phyloP scores from a whole-genome alignment of 768 basidiomycete species.

The Lactifluus piperatus region DNA sequence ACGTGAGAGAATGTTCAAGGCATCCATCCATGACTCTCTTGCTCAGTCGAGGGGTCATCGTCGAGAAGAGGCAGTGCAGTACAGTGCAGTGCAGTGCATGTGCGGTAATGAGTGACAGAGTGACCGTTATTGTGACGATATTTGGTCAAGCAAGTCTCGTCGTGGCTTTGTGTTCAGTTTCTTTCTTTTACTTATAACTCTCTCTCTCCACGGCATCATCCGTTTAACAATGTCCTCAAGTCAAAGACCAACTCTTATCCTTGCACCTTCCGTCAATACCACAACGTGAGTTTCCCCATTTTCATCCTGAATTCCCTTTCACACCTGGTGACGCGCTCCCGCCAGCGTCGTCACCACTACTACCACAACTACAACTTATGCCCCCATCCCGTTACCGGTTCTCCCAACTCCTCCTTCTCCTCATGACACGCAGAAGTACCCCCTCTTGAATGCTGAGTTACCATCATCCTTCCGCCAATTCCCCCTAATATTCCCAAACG shows the following conservation, averaged over 20 bases:
- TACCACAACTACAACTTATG: constrained; percentile 82
- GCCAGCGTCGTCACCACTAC: constrained; percentile 86
- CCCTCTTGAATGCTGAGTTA: constrained; percentile 65
- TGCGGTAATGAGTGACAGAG: background rate
- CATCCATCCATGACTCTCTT: no score
- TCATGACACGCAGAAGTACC: constrained; percentile 73
- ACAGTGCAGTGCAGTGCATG: no score
- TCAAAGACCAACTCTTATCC: constrained; percentile 57
- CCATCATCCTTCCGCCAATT: constrained; percentile 67
- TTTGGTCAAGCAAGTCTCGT: no score
- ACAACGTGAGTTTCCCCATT: constrained; percentile 52
- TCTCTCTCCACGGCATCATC: constrained; percentile 24
- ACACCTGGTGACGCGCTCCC: constrained; percentile 1
- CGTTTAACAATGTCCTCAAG: constrained; percentile 47
- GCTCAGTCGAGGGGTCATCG: no score
- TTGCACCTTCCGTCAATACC: constrained; percentile 78
- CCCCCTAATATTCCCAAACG: constrained; percentile 73
- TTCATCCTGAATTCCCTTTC: background rate
- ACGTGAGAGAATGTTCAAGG: no score
- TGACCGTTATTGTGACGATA: constrained; percentile 1
- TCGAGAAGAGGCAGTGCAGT: no score
- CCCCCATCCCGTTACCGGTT: constrained; percentile 75
- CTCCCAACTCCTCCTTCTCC: constrained; percentile 63
- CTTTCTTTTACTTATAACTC: background rate
- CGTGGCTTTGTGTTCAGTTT: background rate